phyloP scores from a whole-genome alignment of 192 early-diverging fungal genomes.

The Pilobolus umbonatus region DNA sequence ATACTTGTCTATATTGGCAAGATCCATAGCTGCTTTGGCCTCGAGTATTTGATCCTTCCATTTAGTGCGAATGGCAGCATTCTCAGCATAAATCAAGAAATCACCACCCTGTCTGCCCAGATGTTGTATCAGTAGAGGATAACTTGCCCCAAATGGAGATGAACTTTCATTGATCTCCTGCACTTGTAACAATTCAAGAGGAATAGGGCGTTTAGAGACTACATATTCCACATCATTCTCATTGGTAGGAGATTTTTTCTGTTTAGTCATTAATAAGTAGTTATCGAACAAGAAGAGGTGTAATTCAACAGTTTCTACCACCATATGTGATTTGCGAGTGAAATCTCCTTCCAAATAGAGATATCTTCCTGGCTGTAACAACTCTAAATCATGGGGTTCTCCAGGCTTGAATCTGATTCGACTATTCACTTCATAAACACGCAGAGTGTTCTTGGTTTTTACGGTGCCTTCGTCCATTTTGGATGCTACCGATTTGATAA shows the following conservation, averaged over 20 bases:
- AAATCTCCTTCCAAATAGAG: conserved; percentile 76
- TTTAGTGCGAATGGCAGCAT: conserved; percentile 59
- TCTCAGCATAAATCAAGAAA: conserved; percentile 68
- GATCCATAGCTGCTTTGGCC: conserved; percentile 39
- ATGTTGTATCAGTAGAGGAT: conserved; percentile 66
- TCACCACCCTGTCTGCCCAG: conserved; percentile 68
- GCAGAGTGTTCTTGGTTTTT: conserved; percentile 14
- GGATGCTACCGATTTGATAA: conserved; percentile 12
- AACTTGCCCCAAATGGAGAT: conserved; percentile 40
- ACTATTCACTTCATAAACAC: conserved; percentile 24
- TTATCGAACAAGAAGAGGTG: conserved; percentile 88
- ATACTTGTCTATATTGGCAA: conserved; percentile 26
- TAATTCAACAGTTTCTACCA: conserved; percentile 58
- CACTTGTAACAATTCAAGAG: conserved; percentile 67
- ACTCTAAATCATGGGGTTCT: conserved; percentile 57
- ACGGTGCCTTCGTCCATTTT: conserved; percentile 19
- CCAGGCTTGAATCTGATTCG: conserved; percentile 19
- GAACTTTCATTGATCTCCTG: conserved; percentile 20
- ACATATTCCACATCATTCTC: conserved; percentile 56
- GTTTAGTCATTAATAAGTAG: conserved; percentile 68
- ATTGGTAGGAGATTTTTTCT: conserved; percentile 39
- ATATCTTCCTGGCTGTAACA: conserved; percentile 63
- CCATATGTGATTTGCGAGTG: conserved; percentile 32
- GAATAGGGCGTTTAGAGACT: conserved; percentile 70
- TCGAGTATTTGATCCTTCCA: conserved; percentile 81